Base-by-base conservation (phyloP, 2,329 filamentous ascomycete genomes). In the Pseudopyricularia cyperi region DNA sequence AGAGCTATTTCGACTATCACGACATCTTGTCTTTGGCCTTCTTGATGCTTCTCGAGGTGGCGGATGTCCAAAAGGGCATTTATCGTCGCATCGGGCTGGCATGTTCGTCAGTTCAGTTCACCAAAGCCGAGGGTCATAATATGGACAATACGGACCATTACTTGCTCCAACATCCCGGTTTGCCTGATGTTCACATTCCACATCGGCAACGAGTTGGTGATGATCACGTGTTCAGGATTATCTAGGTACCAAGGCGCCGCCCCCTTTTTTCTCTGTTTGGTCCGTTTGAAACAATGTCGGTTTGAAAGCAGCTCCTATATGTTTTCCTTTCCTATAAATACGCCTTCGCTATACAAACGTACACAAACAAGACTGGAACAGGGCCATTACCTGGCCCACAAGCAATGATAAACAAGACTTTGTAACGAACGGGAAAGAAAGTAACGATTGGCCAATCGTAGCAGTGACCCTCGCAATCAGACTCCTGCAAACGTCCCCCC, bases 401-500 rank as follows among this genome's bases (percentile, higher is more conserved):
- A 19, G 30, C 19, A 30, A 28, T 32, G 12, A 22, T n/a, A 24
- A 48, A 24, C 19, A 24, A 28, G 17, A 37, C n/a, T 11, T 17
- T 33, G 17, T 4, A 11, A 34, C 15, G 7, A 37, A 34, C 4
- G 8, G 8, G 11, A 49, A 28, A 6, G n/a, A 28, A 26, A 26
- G 33, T 5, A 49, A 7, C 3, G 14, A 34, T 26, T 15, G 22
- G 26, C 15, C 19, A 26, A 49, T 22, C 12, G 7, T 42, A 19
- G 37, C 22, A 42, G 37, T 19, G 22, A 42, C 22, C 4, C 14
- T 15, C 26, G 19, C 11, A 1, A 11, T 33, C 50, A 60, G 7
- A 58, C 54, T 1, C 58, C 58, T 0, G 57, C 57, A 57, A 56
- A 60, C 8, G 58, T 60, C 35, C 48, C 50, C 2, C 57, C 57